phyloP scores from a whole-genome alignment of 2,329 filamentous ascomycete species.

The Thielaviopsis populi region DNA sequence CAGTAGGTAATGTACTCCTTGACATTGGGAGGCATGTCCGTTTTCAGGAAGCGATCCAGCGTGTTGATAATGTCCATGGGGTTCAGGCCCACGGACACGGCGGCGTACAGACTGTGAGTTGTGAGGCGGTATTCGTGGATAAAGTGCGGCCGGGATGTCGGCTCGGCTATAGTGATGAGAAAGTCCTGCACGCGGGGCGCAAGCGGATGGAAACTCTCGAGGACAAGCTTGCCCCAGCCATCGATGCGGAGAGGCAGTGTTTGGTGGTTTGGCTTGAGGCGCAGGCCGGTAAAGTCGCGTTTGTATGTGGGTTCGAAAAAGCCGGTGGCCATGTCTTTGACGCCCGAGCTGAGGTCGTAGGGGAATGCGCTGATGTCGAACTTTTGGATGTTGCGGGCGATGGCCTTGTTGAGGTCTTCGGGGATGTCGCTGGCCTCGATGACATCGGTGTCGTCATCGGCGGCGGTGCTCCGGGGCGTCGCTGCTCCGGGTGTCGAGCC shows the following conservation, averaged over 20 bases:
- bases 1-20: constrained; percentile 63
- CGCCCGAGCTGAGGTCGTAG: constrained; percentile 9
- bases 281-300: constrained; percentile 65
- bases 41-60: constrained; percentile 79
- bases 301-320: constrained; percentile 28
- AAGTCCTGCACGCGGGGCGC: constrained; percentile 85
- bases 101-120: constrained; percentile 84
- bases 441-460: constrained; percentile 34
- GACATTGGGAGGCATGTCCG: constrained; percentile 66
- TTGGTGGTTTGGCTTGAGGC: constrained; percentile 74
- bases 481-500: constrained; percentile 45
- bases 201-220: constrained; percentile 85
- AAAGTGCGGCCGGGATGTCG: constrained; percentile 73
- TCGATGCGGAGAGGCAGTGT: constrained; percentile 92
- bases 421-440: constrained; percentile 30
- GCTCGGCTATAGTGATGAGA: constrained; percentile 88
- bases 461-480: constrained; percentile 44
- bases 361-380: constrained; percentile 44
- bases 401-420: constrained; percentile 31
- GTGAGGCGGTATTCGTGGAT: constrained; percentile 91
- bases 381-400: constrained; percentile 40
- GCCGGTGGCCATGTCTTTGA: constrained; percentile 32
- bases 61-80: constrained; percentile 82
- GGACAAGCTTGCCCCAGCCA: constrained; percentile 68
- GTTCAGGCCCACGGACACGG: constrained; percentile 83